Percentiles rank a stretch among this genome's conserved stretches.
These are phyloP conservation scores for Ascochyta pisi DNA, from an alignment of 2,329 filamentous ascomycete genomes.

Conservation along the genomic window DNA sequence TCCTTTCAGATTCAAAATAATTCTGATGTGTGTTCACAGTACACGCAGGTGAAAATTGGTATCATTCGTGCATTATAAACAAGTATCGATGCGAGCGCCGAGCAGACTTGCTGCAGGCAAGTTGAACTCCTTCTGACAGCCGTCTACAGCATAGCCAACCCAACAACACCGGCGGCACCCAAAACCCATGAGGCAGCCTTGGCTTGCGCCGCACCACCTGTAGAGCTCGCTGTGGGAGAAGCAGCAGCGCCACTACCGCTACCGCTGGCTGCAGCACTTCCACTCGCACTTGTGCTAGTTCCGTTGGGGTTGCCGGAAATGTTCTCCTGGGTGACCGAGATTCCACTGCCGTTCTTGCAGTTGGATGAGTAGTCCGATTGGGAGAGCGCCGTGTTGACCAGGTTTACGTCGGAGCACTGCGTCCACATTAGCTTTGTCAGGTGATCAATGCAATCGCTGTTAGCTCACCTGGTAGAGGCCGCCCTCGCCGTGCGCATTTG, in stretches of 20 bases:
- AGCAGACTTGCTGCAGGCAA: constrained; percentile 1
- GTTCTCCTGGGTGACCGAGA: constrained; percentile 53
- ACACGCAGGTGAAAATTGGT: background rate
- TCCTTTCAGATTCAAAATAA: background rate
- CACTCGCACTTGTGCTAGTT: constrained; percentile 44
- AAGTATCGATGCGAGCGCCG: background rate
- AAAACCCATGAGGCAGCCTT: constrained; percentile 44
- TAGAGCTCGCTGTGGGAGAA: constrained; percentile 19
- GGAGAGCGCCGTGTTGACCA: constrained; percentile 61
- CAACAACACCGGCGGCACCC: constrained; percentile 45
- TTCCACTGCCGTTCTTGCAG: constrained; percentile 66
- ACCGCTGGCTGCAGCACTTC: constrained; percentile 18
- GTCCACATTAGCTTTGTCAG: constrained; percentile 11
- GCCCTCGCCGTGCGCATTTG: constrained; percentile 62
- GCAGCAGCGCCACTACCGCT: constrained; percentile 20
- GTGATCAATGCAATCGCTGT: background rate
- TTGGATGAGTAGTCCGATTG: constrained; percentile 53
- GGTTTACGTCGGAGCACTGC: constrained; percentile 76
- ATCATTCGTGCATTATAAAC: constrained; percentile 3
- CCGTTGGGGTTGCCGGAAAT: constrained; percentile 57
- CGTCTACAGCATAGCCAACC: constrained; percentile 36
- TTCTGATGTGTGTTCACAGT: background rate
- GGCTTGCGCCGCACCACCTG: constrained; percentile 37
- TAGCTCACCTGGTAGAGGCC: constrained; percentile 68
- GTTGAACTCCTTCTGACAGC: background rate